Conservation (phyloP, 208 protist species). For the Crithidia acanthocephali region DNA sequence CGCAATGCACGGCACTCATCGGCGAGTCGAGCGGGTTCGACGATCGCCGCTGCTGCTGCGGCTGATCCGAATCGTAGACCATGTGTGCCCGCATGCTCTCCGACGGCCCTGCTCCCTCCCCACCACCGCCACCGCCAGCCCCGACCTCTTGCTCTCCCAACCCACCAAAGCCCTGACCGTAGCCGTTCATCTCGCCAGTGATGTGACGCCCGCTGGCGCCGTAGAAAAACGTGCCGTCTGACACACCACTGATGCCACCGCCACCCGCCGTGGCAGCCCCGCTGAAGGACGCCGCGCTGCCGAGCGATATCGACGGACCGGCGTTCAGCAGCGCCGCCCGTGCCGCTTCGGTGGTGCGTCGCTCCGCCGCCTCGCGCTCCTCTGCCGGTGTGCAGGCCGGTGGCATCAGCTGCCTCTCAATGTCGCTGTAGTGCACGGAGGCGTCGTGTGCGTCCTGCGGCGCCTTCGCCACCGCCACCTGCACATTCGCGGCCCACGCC, state of each 20-base stretch:
- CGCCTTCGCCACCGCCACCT: not conserved
- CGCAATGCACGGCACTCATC: slow-evolving; percentile 1
- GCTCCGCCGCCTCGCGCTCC: slow-evolving; percentile 42
- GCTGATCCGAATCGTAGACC: slow-evolving; percentile 36
- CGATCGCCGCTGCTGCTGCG: not conserved
- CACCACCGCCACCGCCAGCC: not conserved
- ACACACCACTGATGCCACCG: slow-evolving; percentile 6
- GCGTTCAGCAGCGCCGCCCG: slow-evolving; percentile 19
- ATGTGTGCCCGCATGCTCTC: slow-evolving; percentile 57
- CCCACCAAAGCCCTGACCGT: not conserved
- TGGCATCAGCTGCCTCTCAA: slow-evolving; percentile 23
- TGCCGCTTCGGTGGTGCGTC: slow-evolving; percentile 17
- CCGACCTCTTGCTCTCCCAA: not conserved
- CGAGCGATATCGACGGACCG: slow-evolving; percentile 8
- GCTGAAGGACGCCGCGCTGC: slow-evolving; percentile 18
- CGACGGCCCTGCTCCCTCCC: slow-evolving; percentile 26
- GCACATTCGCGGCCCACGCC: slow-evolving; percentile 29
- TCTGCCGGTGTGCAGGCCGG: slow-evolving; percentile 50
- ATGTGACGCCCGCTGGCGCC: slow-evolving; percentile 21
- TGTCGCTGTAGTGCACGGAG: slow-evolving; percentile 37
- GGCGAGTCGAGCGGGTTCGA: not conserved
- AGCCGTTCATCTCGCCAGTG: not conserved
- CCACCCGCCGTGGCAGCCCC: slow-evolving; percentile 1
- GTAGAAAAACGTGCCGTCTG: slow-evolving; percentile 35
- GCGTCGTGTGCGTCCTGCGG: slow-evolving; percentile 19